phyloP scores from a whole-genome alignment of 2,329 filamentous ascomycete genomes.

The Byssochlamys sp. region DNA sequence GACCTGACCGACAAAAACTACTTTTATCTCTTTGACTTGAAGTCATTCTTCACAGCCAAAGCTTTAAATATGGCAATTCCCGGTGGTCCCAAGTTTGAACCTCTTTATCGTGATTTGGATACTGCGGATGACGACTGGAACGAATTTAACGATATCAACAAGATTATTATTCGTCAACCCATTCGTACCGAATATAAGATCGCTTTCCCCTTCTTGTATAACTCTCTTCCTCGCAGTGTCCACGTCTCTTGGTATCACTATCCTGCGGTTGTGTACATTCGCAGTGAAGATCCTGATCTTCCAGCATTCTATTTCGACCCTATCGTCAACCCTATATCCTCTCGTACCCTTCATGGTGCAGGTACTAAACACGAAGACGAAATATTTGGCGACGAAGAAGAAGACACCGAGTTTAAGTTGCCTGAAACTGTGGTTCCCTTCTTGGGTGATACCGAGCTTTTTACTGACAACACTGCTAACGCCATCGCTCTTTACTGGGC shows the following conservation, averaged over 20 bases:
- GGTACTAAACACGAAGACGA: conserved; percentile 85
- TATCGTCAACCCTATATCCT: conserved; percentile 95
- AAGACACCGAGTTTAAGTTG: conserved; percentile 81
- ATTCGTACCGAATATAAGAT: conserved; percentile 94
- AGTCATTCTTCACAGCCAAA: conserved; percentile 91
- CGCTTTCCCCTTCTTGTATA: conserved; percentile 89
- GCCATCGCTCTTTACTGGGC: conserved; percentile 98
- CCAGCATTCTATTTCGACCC: conserved; percentile 97
- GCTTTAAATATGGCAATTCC: conserved; percentile 93
- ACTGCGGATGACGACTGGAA: conserved; percentile 98
- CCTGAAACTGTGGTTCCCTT: conserved; percentile 76
- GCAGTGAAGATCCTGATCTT: conserved; percentile 75
- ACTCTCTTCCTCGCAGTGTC: conserved; percentile 88
- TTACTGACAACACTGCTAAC: conserved; percentile 76
- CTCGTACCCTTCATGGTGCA: conserved; percentile 86
- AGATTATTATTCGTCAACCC: conserved; percentile 93
- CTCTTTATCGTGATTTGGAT: conserved; percentile 95
- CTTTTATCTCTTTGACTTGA: conserved; percentile 91
- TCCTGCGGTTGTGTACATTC: conserved; percentile 83
- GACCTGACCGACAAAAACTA: conserved; percentile 95
- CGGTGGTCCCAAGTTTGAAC: conserved; percentile 93
- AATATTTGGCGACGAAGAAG: conserved; percentile 77
- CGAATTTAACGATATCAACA: conserved; percentile 98
- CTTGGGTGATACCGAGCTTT: conserved; percentile 76
- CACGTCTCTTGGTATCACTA: conserved; percentile 88